Evolutionary conservation across 1,284 basidiomycete genomes (phyloP).

Genomic region (Hymenochaete sp.): DNA sequence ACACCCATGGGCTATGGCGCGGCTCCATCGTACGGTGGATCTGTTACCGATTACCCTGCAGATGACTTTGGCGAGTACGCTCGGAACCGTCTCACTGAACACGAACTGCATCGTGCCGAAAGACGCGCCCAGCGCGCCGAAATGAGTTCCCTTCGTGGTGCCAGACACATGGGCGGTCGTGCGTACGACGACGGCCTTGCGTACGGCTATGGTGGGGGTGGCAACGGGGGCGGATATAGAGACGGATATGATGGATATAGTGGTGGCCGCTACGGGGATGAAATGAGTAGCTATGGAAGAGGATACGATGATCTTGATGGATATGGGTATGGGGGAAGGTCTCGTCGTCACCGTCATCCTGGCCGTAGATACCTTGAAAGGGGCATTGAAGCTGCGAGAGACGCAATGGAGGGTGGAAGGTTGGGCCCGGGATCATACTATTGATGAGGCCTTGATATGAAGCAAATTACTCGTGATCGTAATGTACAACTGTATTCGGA

Average conservation of each 20-base stretch:
- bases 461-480: too few relatives aligned
- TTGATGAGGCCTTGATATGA: too few relatives aligned
- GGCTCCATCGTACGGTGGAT: conserved; percentile 4
- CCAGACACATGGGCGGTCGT: not conserved
- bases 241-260: not conserved
- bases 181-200: conserved; percentile 1
- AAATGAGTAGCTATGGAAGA: not conserved
- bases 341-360: too few relatives aligned
- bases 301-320: too few relatives aligned
- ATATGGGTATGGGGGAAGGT: too few relatives aligned
- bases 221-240: conserved; percentile 2
- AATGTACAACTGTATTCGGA: too few relatives aligned
- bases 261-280: not conserved
- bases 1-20: not conserved
- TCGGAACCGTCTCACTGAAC: not conserved
- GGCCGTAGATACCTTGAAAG: too few relatives aligned
- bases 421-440: too few relatives aligned
- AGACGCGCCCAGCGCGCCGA: conserved; percentile 1
- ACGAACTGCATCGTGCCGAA: not conserved
- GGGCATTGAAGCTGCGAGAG: too few relatives aligned
- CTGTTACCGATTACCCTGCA: not conserved
- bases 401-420: too few relatives aligned
- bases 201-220: conserved; percentile 3
- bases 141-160: not conserved
- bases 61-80: conserved; percentile 1